Conservation (phyloP, 257 asterid genomes). For the Solanum chilense region DNA sequence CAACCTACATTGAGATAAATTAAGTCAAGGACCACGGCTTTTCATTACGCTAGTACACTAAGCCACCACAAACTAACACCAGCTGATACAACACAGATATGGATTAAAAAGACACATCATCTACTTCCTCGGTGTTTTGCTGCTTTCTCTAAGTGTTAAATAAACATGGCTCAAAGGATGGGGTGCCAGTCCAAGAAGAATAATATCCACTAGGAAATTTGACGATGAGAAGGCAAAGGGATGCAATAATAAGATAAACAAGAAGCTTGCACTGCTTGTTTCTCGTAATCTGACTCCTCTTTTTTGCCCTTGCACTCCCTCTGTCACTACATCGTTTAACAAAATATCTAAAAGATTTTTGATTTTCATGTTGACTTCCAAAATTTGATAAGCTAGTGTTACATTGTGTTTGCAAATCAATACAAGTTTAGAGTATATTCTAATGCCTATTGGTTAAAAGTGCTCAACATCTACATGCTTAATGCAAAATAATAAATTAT, state of each 20-base stretch:
- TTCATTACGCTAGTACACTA: neutral
- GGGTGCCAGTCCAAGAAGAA: neutral
- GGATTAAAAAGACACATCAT: neutral
- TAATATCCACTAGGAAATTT: neutral
- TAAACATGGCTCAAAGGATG: neutral
- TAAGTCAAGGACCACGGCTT: neutral
- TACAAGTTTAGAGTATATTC: neutral
- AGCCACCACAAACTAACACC: neutral
- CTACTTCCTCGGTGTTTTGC: neutral
- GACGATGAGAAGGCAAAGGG: neutral
- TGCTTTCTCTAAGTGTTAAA: neutral
- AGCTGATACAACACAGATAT: neutral
- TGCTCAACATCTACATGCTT: neutral
- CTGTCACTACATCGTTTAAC: neutral
- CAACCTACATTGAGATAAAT: constrained; percentile 49
- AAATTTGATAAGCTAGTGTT: neutral
- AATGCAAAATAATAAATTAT: neutral
- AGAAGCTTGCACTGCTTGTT: neutral
- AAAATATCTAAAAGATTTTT: neutral
- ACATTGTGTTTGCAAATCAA: neutral
- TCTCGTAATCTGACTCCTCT: neutral
- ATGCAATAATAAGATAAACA: neutral
- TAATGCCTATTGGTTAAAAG: neutral
- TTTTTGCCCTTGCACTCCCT: neutral
- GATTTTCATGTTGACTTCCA: neutral